phyloP scores from a whole-genome alignment of 2,329 filamentous ascomycete genomes.

The Aspergillus sp. region DNA sequence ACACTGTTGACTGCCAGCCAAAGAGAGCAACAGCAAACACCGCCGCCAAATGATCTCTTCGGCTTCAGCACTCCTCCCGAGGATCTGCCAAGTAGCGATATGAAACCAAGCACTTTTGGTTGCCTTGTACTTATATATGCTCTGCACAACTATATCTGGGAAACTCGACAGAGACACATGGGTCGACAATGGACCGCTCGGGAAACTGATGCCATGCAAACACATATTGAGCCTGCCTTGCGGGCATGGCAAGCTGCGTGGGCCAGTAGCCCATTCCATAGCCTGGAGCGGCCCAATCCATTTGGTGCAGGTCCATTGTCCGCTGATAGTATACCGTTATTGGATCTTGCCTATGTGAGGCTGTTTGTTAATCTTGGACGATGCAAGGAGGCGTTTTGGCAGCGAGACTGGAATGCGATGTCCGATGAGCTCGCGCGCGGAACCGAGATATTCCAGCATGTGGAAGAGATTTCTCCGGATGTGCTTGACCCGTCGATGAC shows the following conservation, averaged over 20 bases:
- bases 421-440: constrained; percentile 78
- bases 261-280: constrained; percentile 80
- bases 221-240: constrained; percentile 87
- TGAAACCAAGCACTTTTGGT: constrained; percentile 84
- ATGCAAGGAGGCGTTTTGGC: constrained; percentile 91
- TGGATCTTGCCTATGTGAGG: constrained; percentile 88
- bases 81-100: constrained; percentile 55
- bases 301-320: constrained; percentile 77
- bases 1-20: constrained; percentile 76
- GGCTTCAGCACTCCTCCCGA: constrained; percentile 43
- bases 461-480: constrained; percentile 43
- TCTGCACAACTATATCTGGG: constrained; percentile 97
- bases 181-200: constrained; percentile 85
- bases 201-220: constrained; percentile 93
- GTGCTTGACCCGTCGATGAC: constrained; percentile 24
- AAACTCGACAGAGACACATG: constrained; percentile 84
- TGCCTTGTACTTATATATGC: constrained; percentile 90
- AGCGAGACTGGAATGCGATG: constrained; percentile 88
- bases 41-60: constrained; percentile 32
- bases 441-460: constrained; percentile 68
- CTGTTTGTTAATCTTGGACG: constrained; percentile 90
- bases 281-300: constrained; percentile 77
- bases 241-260: constrained; percentile 93
- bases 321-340: constrained; percentile 81
- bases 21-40: constrained; percentile 46